A percentile compares a stretch with the other conserved stretches of the same genome.
Evolutionary conservation across 1,139 yeast genomes (phyloP).

Genomic region (Kurtzmaniella quercitrusa): DNA sequence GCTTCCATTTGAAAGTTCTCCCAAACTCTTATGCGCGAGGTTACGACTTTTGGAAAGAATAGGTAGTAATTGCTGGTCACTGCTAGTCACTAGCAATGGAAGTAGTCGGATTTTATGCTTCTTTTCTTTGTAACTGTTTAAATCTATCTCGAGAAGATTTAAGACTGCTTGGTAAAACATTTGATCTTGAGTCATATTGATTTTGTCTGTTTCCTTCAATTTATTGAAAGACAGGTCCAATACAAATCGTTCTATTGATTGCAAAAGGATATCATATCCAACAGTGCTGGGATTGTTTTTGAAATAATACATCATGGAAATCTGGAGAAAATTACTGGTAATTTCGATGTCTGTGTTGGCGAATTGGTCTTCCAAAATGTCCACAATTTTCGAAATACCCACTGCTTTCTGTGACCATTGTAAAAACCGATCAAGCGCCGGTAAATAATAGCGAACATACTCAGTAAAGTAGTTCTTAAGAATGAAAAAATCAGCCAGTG

Average conservation of each 20-base stretch:
- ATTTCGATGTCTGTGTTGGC: neutral
- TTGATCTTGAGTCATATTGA: neutral
- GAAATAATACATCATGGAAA: neutral
- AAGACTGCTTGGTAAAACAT: neutral
- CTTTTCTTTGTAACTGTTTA: neutral
- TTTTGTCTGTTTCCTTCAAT: too few species aligned
- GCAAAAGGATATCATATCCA: neutral
- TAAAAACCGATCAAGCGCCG: neutral
- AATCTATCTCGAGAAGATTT: neutral
- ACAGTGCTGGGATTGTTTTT: neutral
- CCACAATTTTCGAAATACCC: neutral
- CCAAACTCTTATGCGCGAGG: slow-evolving; percentile 2
- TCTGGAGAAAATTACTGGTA: neutral
- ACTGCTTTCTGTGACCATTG: neutral
- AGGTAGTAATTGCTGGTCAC: neutral
- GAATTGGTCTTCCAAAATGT: neutral
- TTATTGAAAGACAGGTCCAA: too few species aligned
- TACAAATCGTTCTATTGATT: neutral
- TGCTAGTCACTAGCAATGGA: neutral
- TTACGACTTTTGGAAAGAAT: neutral
- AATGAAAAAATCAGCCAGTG: neutral
- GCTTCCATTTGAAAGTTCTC: slow-evolving; percentile 3
- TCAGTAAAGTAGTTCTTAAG: neutral
- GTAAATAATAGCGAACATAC: neutral
- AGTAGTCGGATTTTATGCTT: neutral